These are phyloP conservation scores for Suaeda aralocaspica DNA, from an alignment of 148 eudicot species.

Conservation along the genomic window DNA sequence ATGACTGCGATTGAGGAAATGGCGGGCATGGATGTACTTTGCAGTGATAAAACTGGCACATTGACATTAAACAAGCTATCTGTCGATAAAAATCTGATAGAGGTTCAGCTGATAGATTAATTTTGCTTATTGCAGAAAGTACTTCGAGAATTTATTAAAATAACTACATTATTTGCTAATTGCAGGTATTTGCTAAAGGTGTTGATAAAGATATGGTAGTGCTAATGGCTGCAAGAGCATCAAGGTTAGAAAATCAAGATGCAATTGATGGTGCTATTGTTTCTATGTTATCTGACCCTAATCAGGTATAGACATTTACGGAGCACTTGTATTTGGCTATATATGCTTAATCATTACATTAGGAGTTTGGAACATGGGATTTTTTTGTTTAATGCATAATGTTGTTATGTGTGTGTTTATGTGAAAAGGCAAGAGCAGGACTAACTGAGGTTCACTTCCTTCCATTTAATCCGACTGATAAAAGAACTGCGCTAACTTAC, in stretches of 20 bases:
- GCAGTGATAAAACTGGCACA: constrained; percentile 82
- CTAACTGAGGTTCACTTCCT: constrained; percentile 76
- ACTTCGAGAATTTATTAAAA: too few species aligned
- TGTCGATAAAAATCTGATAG: constrained; percentile 59
- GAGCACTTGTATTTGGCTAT: too few species aligned
- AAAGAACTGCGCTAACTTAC: constrained; percentile 72
- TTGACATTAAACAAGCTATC: constrained; percentile 65
- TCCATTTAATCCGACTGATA: constrained; percentile 80
- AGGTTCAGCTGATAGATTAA: constrained; percentile 44
- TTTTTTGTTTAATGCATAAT: not conserved
- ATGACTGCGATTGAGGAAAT: constrained; percentile 83
- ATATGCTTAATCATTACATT: too few species aligned
- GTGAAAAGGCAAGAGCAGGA: constrained; percentile 54
- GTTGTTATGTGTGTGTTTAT: not conserved
- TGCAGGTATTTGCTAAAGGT: constrained; percentile 44
- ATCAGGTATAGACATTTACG: too few species aligned
- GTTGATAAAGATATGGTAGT: constrained; percentile 50
- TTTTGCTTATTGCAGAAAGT: too few species aligned
- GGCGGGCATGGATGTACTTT: constrained; percentile 87
- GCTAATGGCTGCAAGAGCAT: constrained; percentile 68
- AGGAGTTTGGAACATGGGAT: too few species aligned
- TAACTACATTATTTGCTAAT: too few species aligned
- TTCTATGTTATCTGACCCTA: constrained; percentile 47
- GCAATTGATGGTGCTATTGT: constrained; percentile 60
- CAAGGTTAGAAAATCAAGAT: constrained; percentile 59